Conservation (phyloP, 768 basidiomycete species). For the Lactarius trivialis region DNA sequence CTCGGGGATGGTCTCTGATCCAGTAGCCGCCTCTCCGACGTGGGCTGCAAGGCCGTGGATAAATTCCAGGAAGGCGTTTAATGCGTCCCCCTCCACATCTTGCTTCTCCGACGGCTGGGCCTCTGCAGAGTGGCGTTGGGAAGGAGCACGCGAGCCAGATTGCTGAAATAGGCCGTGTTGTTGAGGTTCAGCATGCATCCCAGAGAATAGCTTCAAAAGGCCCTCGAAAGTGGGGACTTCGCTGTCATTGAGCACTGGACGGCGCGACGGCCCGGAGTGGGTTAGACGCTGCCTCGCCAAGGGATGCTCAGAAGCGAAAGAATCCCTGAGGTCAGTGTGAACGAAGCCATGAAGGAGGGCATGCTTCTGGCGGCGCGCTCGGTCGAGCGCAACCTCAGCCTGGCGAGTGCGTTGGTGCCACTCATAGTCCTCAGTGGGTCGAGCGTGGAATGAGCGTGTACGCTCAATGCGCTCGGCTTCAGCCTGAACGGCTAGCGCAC, state of each 20-base stretch:
- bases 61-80: not conserved
- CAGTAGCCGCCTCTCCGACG: not conserved
- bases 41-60: not conserved
- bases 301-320: not conserved
- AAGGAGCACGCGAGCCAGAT: not conserved
- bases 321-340: not conserved
- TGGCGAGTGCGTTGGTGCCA: not conserved
- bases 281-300: not conserved
- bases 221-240: not conserved
- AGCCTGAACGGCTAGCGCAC: not conserved
- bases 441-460: not conserved
- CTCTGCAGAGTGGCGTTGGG: not conserved
- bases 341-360: not conserved
- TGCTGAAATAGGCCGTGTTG: too few species aligned
- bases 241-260: not conserved
- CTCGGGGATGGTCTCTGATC: not conserved
- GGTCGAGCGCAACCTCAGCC: not conserved
- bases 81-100: not conserved
- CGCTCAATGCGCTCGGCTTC: slow-evolving; percentile 1
- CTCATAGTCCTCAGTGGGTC: not conserved
- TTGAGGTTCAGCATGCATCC: not conserved
- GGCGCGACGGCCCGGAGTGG: too few species aligned
- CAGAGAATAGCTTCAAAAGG: not conserved
- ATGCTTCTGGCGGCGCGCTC: not conserved
- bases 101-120: not conserved